Evolutionary conservation across 2,329 filamentous ascomycete genomes (phyloP), one percentile per base, ranked within the genome.

Genomic region (Fusarium chaquense): DNA sequence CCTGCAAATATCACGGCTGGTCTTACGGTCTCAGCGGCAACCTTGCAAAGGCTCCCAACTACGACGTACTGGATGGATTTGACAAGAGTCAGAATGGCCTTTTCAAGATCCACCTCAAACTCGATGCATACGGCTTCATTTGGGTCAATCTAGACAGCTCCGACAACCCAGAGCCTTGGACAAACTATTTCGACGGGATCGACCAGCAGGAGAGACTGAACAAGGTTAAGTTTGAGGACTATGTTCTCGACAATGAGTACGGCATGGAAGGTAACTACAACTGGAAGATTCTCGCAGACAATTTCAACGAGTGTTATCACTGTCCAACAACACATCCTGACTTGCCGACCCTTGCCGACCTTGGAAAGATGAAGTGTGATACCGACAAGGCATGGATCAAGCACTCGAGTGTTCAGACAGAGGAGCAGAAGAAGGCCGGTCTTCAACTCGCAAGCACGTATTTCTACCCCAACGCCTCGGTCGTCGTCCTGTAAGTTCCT

Each of bases 1-100:
- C 84, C 0, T 90, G 88, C 80, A 84, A 85, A 62, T 90, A 90
- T 71, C 87, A 90, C 71, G 87, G 72, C 35, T 90, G 88, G 87
- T 87, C 85, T 4, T 90, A 89, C 65, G 85, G 86, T 45, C 79
- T 87, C 4, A 82, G 80, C 30, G 88, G 87, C 16, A 84, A 85
- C 50, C 80, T 90, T 4, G 84, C 87, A 28, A 90, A 89, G 75
- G 87, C 88, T 3, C 87, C 87, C 0, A 83, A 85, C 3, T 69
- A 69, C 24, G 82, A 90, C 66, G 80, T 84, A 22, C 77, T 89
- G 1, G 78, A 81, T 3, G 84, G 83, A 2, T 90, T 90, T 70
- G 83, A 88, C 62, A 86, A 83, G 75, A 78, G 79, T 6, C 77
- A 85, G 70, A 88, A 89, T 65, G 81, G 83, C 5, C 80, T 90